A percentile compares a stretch with the other conserved stretches of the same genome.
These are phyloP conservation scores for Tubosaeta sp. DNA, from an alignment of 768 basidiomycete genomes.

Conservation along the genomic window DNA sequence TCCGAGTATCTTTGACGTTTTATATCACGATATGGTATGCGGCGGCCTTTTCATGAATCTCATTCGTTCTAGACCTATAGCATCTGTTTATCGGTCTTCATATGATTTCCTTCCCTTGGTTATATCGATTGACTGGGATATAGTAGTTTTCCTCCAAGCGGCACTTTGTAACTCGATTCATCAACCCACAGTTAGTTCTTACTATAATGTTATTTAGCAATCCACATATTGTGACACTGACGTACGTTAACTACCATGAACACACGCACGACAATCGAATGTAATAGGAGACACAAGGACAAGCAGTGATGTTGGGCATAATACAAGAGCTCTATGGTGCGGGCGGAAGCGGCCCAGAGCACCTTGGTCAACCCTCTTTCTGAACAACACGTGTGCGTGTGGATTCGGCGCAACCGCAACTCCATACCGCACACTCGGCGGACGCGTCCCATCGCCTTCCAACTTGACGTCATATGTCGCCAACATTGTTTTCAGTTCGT, in stretches of 20 bases:
- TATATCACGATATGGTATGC: not conserved
- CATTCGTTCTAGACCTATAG: not conserved
- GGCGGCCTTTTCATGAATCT: not conserved
- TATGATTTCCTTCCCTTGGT: not conserved
- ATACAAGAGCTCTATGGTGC: too few relatives aligned
- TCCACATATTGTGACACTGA: too few relatives aligned
- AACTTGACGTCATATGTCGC: not conserved
- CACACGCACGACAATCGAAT: too few relatives aligned
- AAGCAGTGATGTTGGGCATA: too few relatives aligned
- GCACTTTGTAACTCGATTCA: too few relatives aligned
- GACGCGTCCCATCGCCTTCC: not conserved
- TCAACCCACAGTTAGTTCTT: too few relatives aligned
- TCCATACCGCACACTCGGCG: not conserved
- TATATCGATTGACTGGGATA: not conserved
- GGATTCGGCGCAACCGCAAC: not conserved
- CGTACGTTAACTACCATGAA: too few relatives aligned
- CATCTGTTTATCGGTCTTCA: not conserved
- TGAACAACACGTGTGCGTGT: not conserved
- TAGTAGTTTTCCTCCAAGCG: not conserved
- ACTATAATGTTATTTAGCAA: too few relatives aligned
- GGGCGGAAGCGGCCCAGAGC: too few relatives aligned
- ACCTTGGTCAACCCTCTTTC: not conserved
- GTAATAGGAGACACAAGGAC: too few relatives aligned
- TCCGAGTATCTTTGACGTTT: slow-evolving; percentile 35
- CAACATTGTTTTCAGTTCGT: not conserved